phyloP scores from a whole-genome alignment of 176 grass and related monocot genomes.

The Carex littledalei region DNA sequence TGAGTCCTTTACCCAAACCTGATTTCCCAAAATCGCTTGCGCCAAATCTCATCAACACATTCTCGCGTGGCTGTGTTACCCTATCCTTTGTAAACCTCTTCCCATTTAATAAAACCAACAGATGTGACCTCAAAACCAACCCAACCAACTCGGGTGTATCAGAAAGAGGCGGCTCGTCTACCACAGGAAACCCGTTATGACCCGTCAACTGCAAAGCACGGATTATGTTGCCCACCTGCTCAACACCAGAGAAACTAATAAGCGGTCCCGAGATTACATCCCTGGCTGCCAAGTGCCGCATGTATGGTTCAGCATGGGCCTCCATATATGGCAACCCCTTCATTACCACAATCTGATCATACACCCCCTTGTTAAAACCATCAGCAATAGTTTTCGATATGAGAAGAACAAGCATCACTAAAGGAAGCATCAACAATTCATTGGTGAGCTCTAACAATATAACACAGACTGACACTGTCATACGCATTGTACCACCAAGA shows the following conservation, averaged over 20 bases:
- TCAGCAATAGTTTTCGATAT: constrained; percentile 88
- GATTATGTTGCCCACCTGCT: constrained; percentile 64
- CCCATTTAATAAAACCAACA: constrained; percentile 60
- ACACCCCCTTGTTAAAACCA: constrained; percentile 82
- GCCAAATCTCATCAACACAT: constrained; percentile 42
- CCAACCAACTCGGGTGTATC: constrained; percentile 73
- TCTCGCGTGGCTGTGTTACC: constrained; percentile 39
- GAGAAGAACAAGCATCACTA: constrained; percentile 95
- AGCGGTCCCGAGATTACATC: constrained; percentile 70
- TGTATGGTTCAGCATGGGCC: constrained; percentile 83
- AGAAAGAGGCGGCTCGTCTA: constrained; percentile 75
- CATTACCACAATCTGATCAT: constrained; percentile 86
- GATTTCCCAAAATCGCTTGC: constrained; percentile 68
- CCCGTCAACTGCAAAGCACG: constrained; percentile 66
- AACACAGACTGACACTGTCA: constrained; percentile 87
- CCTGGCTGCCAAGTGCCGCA: constrained; percentile 56
- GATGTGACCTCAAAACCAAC: constrained; percentile 71
- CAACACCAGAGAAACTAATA: constrained; percentile 67
- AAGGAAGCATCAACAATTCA: constrained; percentile 74
- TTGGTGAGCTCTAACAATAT: constrained; percentile 95
- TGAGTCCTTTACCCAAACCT: constrained; percentile 79
- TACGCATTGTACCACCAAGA: constrained; percentile 91
- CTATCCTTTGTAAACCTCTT: constrained; percentile 64
- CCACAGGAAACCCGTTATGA: constrained; percentile 85
- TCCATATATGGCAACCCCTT: constrained; percentile 96